Conservation (phyloP, 1,284 basidiomycete species). For the Hortiboletus rubellus region DNA sequence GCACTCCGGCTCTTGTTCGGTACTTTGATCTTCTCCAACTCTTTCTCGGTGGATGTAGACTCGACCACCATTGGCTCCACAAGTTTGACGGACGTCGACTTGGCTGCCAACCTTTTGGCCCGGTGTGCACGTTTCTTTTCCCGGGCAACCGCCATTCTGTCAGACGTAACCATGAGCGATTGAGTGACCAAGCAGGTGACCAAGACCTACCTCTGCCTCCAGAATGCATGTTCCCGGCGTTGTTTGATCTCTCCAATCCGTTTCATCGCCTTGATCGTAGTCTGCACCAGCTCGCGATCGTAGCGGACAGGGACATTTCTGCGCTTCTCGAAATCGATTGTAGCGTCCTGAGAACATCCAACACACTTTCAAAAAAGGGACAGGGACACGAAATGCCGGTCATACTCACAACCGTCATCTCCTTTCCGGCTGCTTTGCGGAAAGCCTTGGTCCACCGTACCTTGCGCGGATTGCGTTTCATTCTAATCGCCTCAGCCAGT, state of each 20-base stretch:
- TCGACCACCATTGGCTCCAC: constrained; percentile 64
- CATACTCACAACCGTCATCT: constrained; percentile 92
- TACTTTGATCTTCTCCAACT: constrained; percentile 81
- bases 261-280: constrained; percentile 98
- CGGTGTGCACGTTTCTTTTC: constrained; percentile 72
- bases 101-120: constrained; percentile 60
- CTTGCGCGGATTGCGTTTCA: constrained; percentile 99
- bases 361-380: not conserved
- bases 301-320: constrained; percentile 98
- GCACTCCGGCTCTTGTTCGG: constrained; percentile 67
- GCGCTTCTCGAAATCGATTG: constrained; percentile 99
- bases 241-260: constrained; percentile 91
- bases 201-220: constrained; percentile 78
- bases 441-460: constrained; percentile 99
- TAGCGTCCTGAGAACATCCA: constrained; percentile 76
- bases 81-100: constrained; percentile 64
- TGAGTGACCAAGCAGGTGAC: not conserved
- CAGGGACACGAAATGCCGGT: not conserved
- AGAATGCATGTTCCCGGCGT: constrained; percentile 95
- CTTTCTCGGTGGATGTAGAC: constrained; percentile 46
- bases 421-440: constrained; percentile 97
- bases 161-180: constrained; percentile 6
- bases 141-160: constrained; percentile 77
- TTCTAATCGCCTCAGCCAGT: constrained; percentile 50
- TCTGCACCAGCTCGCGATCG: constrained; percentile 91